A percentile compares a stretch with the other conserved stretches of the same genome.
These are phyloP conservation scores for Auriscalpium microsporum DNA, from an alignment of 768 basidiomycete species.

Conservation along the genomic window DNA sequence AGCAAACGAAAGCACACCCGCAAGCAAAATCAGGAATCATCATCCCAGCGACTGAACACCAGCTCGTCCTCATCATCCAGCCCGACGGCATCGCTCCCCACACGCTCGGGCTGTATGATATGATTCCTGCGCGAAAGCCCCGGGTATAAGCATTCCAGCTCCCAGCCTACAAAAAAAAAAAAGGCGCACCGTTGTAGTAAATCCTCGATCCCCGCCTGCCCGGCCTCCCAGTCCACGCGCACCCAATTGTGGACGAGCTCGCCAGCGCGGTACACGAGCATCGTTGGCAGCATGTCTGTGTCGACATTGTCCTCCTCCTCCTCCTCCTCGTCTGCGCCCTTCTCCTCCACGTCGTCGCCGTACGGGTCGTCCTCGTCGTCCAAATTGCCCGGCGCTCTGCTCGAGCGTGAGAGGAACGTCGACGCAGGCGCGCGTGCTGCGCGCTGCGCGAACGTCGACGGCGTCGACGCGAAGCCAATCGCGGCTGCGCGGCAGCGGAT, in stretches of 20 bases:
- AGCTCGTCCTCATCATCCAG: conserved; percentile 14
- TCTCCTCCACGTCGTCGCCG: conserved; percentile 23
- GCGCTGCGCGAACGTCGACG: conserved; percentile 10
- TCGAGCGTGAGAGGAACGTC: conserved; percentile 6
- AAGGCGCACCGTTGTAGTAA: conserved; percentile 47
- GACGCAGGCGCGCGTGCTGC: conserved; percentile 8
- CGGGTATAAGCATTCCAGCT: not conserved
- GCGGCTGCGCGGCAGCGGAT: conserved; percentile 71
- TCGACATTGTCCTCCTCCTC: conserved; percentile 60
- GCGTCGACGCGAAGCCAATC: conserved; percentile 56
- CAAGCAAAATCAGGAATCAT: not conserved
- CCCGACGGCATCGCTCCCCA: not conserved
- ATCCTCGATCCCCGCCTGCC: conserved; percentile 57
- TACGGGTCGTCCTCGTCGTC: conserved; percentile 45
- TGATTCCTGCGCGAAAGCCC: not conserved
- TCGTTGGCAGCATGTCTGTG: conserved; percentile 70
- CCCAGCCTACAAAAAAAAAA: not conserved
- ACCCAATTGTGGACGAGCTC: conserved; percentile 87
- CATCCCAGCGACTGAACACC: conserved; percentile 5
- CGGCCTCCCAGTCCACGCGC: conserved; percentile 81
- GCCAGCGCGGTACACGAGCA: conserved; percentile 71
- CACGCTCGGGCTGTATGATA: conserved; percentile 1
- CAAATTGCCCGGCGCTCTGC: conserved; percentile 12
- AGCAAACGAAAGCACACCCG: too few relatives aligned
- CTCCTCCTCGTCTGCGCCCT: conserved; percentile 27